Conservation (phyloP, 768 basidiomycete species). For the Phlebiopsis gigantea region DNA sequence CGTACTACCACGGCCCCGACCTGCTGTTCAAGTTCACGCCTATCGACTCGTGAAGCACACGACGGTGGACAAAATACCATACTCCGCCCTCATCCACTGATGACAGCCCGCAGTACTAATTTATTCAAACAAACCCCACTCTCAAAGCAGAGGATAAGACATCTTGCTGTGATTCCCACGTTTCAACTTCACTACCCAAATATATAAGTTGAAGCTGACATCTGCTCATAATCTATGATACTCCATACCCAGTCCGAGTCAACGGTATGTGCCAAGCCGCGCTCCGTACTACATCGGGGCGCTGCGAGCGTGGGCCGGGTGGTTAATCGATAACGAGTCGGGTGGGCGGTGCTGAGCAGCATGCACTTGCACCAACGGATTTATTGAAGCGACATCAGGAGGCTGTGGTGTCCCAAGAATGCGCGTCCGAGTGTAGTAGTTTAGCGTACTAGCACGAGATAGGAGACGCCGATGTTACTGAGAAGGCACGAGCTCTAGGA, state of each 20-base stretch:
- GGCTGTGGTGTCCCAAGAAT: background rate
- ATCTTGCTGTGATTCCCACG: too few relatives aligned
- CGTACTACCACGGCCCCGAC: conserved; percentile 7
- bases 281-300: background rate
- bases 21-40: background rate
- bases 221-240: too few relatives aligned
- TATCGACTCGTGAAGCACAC: background rate
- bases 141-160: too few relatives aligned
- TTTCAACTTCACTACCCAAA: too few relatives aligned
- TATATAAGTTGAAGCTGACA: too few relatives aligned
- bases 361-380: background rate
- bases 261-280: background rate
- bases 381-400: background rate
- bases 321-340: background rate
- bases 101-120: too few relatives aligned
- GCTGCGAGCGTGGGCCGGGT: background rate
- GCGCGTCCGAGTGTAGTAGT: background rate
- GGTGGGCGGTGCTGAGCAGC: background rate
- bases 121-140: too few relatives aligned
- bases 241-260: too few relatives aligned
- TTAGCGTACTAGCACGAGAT: background rate
- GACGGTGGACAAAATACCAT: too few relatives aligned
- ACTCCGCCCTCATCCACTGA: too few relatives aligned
- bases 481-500: background rate
- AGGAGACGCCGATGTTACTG: background rate